These are phyloP conservation scores for Vicia villosa DNA, from an alignment of 306 rosid species.

Conservation along the genomic window DNA sequence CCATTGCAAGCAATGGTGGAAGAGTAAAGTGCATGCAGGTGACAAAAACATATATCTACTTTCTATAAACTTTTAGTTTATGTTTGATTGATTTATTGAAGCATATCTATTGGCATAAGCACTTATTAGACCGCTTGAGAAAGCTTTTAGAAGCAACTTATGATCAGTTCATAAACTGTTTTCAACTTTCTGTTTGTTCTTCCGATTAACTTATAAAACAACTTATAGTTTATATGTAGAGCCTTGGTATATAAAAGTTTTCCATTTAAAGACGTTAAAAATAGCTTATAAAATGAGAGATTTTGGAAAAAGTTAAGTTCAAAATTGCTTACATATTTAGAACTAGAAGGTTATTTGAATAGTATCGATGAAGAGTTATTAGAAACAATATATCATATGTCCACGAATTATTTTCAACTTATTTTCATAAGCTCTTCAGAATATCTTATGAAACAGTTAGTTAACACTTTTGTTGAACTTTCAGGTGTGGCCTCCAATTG, in stretches of 20 bases:
- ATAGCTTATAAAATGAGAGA: neutral
- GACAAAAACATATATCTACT: neutral
- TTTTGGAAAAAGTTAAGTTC: neutral
- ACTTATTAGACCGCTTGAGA: neutral
- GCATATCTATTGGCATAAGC: neutral
- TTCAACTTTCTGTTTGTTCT: neutral
- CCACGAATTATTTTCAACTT: no score
- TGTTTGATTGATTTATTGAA: neutral
- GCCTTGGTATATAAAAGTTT: neutral
- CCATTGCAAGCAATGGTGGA: conserved; percentile 69
- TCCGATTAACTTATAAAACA: neutral
- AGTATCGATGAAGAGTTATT: no score
- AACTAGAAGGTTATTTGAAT: neutral
- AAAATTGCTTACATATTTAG: neutral
- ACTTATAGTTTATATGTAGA: neutral
- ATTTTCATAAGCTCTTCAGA: no score
- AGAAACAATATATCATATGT: no score
- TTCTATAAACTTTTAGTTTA: neutral
- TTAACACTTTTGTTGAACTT: neutral
- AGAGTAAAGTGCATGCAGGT: conserved; percentile 76
- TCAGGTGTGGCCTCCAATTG: conserved; percentile 85
- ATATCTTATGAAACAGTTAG: neutral
- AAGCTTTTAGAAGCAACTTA: neutral
- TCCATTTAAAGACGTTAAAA: neutral
- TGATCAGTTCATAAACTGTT: neutral